Evolutionary conservation across 2,329 filamentous ascomycete genomes (phyloP).

Genomic region (Chaetomiaceae sp.): DNA sequence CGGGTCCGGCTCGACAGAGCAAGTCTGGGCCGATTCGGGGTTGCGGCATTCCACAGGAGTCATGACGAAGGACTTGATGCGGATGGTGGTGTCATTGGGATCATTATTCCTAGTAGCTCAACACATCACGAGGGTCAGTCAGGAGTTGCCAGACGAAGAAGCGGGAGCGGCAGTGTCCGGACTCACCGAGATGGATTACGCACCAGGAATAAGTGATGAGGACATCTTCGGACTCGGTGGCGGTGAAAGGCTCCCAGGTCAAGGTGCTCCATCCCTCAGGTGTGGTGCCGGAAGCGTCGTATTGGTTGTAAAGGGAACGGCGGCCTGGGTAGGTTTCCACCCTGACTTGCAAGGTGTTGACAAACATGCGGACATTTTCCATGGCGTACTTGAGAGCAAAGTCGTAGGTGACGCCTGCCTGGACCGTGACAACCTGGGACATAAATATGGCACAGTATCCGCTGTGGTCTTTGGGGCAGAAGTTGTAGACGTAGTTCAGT

Average conservation of each 20-base stretch:
- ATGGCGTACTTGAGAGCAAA: constrained; percentile 2
- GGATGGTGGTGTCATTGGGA: constrained; percentile 5
- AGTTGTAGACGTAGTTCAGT: constrained; percentile 5
- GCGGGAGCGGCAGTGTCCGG: too few relatives aligned
- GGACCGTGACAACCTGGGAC: constrained; percentile 1
- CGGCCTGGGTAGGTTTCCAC: too few relatives aligned
- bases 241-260: too few relatives aligned
- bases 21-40: not conserved
- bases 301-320: too few relatives aligned
- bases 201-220: too few relatives aligned
- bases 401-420: constrained; percentile 6
- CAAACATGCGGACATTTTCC: not conserved
- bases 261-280: too few relatives aligned
- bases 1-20: not conserved
- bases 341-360: not conserved
- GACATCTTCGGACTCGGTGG: too few relatives aligned
- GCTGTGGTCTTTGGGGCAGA: constrained; percentile 1
- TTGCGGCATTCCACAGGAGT: not conserved
- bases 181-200: too few relatives aligned
- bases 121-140: too few relatives aligned
- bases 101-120: constrained; percentile 11
- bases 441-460: constrained; percentile 7
- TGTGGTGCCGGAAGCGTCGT: too few relatives aligned
- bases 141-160: too few relatives aligned
- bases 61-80: not conserved